phyloP scores from a whole-genome alignment of 768 basidiomycete genomes.

The Gloeostereum incarnatum region DNA sequence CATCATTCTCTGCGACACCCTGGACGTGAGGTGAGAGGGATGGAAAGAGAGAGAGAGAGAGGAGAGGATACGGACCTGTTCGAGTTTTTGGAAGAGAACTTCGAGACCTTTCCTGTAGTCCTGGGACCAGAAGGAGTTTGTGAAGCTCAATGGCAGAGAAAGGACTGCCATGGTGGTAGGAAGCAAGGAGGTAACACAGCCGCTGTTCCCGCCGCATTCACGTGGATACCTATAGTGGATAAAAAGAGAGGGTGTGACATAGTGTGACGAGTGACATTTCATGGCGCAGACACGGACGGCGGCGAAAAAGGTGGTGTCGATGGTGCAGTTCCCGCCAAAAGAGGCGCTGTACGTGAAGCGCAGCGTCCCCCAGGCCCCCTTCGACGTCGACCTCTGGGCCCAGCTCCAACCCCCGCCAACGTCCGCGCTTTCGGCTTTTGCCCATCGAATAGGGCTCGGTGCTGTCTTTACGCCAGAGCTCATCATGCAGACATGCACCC shows the following conservation, averaged over 20 bases:
- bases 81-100: constrained; percentile 64
- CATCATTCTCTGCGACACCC: constrained; percentile 79
- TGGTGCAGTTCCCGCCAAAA: too few species aligned
- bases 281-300: too few species aligned
- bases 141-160: constrained; percentile 82
- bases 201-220: too few species aligned
- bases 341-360: too few species aligned
- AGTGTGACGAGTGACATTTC: too few species aligned
- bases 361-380: too few species aligned
- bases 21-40: constrained; percentile 20
- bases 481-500: constrained; percentile 72
- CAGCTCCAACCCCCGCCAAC: constrained; percentile 62
- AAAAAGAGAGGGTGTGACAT: too few species aligned
- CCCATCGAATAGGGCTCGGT: constrained; percentile 66
- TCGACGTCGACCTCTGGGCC: constrained; percentile 64
- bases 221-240: too few species aligned
- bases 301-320: too few species aligned
- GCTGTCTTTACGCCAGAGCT: constrained; percentile 44
- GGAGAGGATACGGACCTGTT: constrained; percentile 44
- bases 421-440: constrained; percentile 65
- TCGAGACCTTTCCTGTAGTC: constrained; percentile 83
- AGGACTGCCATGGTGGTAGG: constrained; percentile 80
- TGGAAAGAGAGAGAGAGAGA: constrained; percentile 5
- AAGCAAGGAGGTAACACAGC: too few species aligned
- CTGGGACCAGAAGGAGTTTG: constrained; percentile 92